A percentile compares a stretch with the other conserved stretches of the same genome.
These are phyloP conservation scores for Aspergillus sp. DNA, from an alignment of 2,329 filamentous ascomycete species.

Conservation along the genomic window DNA sequence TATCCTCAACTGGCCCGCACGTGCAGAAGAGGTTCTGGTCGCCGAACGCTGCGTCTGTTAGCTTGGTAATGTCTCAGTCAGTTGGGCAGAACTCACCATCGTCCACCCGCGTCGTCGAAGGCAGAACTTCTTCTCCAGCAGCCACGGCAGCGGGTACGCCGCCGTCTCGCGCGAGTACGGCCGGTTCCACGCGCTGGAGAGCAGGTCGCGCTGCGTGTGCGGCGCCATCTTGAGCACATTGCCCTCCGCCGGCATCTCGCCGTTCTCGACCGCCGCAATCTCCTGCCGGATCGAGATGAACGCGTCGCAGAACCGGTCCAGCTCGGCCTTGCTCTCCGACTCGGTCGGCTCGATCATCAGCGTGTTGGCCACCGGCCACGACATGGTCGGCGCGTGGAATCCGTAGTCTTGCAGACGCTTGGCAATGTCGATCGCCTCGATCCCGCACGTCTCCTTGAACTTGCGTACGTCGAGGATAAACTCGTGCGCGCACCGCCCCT, in stretches of 20 bases:
- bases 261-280: constrained; percentile 74
- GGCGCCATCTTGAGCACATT: constrained; percentile 88
- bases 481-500: constrained; percentile 87
- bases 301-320: constrained; percentile 87
- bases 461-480: constrained; percentile 86
- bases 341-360: constrained; percentile 98
- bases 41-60: constrained; percentile 58
- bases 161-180: constrained; percentile 72
- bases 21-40: constrained; percentile 93
- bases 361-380: constrained; percentile 87
- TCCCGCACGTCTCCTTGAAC: constrained; percentile 71
- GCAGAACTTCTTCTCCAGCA: constrained; percentile 98
- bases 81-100: constrained; percentile 57
- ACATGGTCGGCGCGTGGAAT: constrained; percentile 96
- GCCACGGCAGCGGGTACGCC: constrained; percentile 72
- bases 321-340: constrained; percentile 81
- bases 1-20: constrained; percentile 69
- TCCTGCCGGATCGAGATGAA: constrained; percentile 78
- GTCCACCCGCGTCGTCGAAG: constrained; percentile 73
- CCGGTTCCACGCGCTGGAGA: constrained; percentile 70
- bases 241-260: constrained; percentile 60
- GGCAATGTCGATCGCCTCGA: constrained; percentile 90
- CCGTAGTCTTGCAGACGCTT: constrained; percentile 96
- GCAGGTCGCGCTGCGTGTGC: constrained; percentile 72
- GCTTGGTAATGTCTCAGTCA: constrained; percentile 7